Percentiles rank a stretch among this genome's conserved stretches.
phyloP scores from a whole-genome alignment of 2,329 filamentous ascomycete species.

The Microascus cirrosus region DNA sequence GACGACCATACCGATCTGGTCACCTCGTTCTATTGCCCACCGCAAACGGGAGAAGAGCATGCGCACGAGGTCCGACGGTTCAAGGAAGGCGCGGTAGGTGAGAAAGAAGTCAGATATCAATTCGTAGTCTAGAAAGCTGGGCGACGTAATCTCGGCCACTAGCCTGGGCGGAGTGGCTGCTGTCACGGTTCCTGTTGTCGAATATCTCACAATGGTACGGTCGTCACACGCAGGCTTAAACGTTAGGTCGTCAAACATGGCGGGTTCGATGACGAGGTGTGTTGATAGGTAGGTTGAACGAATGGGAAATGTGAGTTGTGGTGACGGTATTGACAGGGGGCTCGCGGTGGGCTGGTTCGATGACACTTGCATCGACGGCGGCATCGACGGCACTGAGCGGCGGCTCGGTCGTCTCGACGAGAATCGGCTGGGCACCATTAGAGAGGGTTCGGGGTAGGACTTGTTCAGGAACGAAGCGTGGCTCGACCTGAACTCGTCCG shows the following conservation, averaged over 20 bases:
- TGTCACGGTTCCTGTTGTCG: slow-evolving; percentile 60
- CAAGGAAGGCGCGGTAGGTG: slow-evolving; percentile 82
- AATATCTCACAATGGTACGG: slow-evolving; percentile 71
- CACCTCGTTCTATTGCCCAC: slow-evolving; percentile 72
- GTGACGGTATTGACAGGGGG: slow-evolving; percentile 22
- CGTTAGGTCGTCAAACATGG: slow-evolving; percentile 73
- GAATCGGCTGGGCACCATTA: neutral
- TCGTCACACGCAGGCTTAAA: slow-evolving; percentile 72
- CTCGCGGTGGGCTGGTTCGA: slow-evolving; percentile 16
- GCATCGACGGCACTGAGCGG: slow-evolving; percentile 9
- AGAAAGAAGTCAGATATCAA: slow-evolving; percentile 96
- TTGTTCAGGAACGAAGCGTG: slow-evolving; percentile 34
- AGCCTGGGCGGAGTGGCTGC: slow-evolving; percentile 86
- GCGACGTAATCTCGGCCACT: slow-evolving; percentile 92
- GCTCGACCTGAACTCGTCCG: slow-evolving; percentile 59
- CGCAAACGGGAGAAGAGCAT: slow-evolving; percentile 76
- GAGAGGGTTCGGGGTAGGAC: neutral
- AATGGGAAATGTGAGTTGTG: neutral
- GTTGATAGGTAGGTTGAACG: slow-evolving; percentile 37
- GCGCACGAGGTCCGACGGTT: slow-evolving; percentile 62
- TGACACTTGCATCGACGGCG: slow-evolving; percentile 6
- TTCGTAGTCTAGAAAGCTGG: slow-evolving; percentile 92
- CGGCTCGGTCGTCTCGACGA: slow-evolving; percentile 22
- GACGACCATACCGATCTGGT: slow-evolving; percentile 87
- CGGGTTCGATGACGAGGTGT: slow-evolving; percentile 49